These are phyloP conservation scores for Pyrenula massariospora DNA, from an alignment of 495 filamentous ascomycete genomes.

Conservation along the genomic window DNA sequence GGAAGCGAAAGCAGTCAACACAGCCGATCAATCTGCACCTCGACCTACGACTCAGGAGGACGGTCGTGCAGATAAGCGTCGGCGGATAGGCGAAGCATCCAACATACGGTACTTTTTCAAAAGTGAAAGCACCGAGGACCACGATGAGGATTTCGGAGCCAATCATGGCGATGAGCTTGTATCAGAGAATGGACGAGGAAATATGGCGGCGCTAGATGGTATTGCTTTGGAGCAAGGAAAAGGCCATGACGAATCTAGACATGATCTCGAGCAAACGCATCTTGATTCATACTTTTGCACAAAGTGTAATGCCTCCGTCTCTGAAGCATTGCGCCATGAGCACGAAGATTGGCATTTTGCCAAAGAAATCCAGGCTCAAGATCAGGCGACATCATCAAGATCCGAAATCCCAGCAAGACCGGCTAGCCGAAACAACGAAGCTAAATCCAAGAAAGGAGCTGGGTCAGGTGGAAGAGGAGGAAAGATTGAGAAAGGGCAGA, in stretches of 20 bases:
- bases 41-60: not conserved
- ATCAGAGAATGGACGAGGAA: not conserved
- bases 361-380: conserved; percentile 64
- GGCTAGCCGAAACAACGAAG: conserved; percentile 10
- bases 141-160: conserved; percentile 8
- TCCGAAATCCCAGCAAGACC: conserved; percentile 11
- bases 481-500: conserved; percentile 68
- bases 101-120: conserved; percentile 23
- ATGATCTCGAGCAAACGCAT: conserved; percentile 17
- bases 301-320: conserved; percentile 50
- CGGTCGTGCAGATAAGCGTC: conserved; percentile 17
- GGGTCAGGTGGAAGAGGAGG: conserved; percentile 15
- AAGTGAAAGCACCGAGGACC: conserved; percentile 9
- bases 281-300: conserved; percentile 45
- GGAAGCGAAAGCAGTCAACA: conserved; percentile 44
- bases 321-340: conserved; percentile 48
- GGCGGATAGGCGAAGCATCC: conserved; percentile 18
- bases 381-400: conserved; percentile 26
- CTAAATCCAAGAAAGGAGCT: conserved; percentile 16
- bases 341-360: conserved; percentile 97
- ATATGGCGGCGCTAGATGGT: not conserved
- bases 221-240: not conserved
- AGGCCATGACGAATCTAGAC: not conserved
- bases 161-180: not conserved
- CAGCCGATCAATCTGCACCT: conserved; percentile 5